Evolutionary conservation across 805 yeast genomes (phyloP), one percentile per base, ranked within the genome.

Genomic region (Monosporozyma solicola): DNA sequence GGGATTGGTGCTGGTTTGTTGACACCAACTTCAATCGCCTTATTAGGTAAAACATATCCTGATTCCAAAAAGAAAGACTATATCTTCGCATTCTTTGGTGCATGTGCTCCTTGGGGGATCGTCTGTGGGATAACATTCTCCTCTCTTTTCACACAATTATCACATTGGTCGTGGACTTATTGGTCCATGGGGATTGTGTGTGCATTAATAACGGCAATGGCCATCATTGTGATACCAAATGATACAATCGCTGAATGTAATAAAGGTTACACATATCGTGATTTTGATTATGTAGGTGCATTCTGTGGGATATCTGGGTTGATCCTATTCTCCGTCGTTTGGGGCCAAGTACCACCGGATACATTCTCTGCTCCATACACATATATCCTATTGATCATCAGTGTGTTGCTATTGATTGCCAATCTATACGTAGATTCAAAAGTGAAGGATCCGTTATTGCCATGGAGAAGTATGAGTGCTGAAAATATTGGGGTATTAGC

Each of bases 261-360:
- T 6, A 32, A 43, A 13, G n/a, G 15, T 6, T 1, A 22, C 8
- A 49, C 20, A 50, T 35, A 48, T 37, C 50, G 10, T 44, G 32
- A 50, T 22, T 57, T 51, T 51, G 81, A 78, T 59, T 66, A 66
- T 51, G 49, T 63, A 3, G 86, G 86, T 6, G 71, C 80, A 0
- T 22, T 71, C 0, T 59, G 77, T 5, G 87, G 85, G 1, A 73
- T 83, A 3, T 51, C 67, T 3, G 85, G 84, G 0, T 68, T 84
- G 46, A 70, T 82, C 2, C 65, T 84, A 43, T 69, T 84, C 63
- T 82, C 80, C 56, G 78, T 83, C 56, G 78, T 78, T 2, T 80
- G 85, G 80, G 83, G 80, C 57, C 86, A 84, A 61, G 88, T 83
- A 3, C 85, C 88, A 0, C 74, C 75, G 3, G 80, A 71, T 2